Evolutionary conservation across 2,329 filamentous ascomycete genomes (phyloP).

Genomic region (Neospermospora avenae): DNA sequence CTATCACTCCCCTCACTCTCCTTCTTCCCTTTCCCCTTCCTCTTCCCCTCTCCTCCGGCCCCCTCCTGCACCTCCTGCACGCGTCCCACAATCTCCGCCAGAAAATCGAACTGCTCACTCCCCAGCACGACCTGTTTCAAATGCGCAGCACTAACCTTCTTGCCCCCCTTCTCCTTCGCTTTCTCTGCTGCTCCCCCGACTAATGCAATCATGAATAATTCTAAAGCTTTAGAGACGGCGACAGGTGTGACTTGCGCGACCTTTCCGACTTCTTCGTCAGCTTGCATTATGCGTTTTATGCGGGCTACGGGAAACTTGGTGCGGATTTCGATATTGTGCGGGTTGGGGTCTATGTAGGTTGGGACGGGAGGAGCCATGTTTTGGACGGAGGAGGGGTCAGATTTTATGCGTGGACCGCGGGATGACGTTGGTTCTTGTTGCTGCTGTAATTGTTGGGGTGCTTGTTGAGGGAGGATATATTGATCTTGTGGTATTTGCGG

Average conservation of each 20-base stretch:
- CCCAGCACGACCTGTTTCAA: constrained; percentile 86
- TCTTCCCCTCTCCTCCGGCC: constrained; percentile 28
- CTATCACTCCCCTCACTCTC: constrained; percentile 25
- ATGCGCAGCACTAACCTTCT: constrained; percentile 85
- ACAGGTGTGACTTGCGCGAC: constrained; percentile 97
- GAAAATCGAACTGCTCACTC: constrained; percentile 91
- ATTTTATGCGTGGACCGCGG: constrained; percentile 15
- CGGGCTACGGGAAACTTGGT: constrained; percentile 96
- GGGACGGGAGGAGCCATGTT: not conserved
- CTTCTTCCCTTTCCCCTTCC: constrained; percentile 21
- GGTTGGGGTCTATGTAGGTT: constrained; percentile 41
- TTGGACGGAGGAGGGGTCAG: constrained; percentile 8
- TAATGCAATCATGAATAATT: constrained; percentile 95
- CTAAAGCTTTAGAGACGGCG: constrained; percentile 89
- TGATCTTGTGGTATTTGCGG: no score
- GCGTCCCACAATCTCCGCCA: constrained; percentile 85
- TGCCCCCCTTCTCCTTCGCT: constrained; percentile 77
- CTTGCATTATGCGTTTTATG: constrained; percentile 99
- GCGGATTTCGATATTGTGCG: constrained; percentile 63
- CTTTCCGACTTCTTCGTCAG: constrained; percentile 97
- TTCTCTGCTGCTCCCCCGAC: constrained; percentile 85
- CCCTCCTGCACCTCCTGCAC: constrained; percentile 55
- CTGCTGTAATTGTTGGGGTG: not conserved
- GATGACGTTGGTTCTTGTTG: constrained; percentile 19
- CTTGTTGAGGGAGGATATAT: no score